Evolutionary conservation across 2,329 filamentous ascomycete species (phyloP).

Genomic region (Cadophora luteo-olivacea): DNA sequence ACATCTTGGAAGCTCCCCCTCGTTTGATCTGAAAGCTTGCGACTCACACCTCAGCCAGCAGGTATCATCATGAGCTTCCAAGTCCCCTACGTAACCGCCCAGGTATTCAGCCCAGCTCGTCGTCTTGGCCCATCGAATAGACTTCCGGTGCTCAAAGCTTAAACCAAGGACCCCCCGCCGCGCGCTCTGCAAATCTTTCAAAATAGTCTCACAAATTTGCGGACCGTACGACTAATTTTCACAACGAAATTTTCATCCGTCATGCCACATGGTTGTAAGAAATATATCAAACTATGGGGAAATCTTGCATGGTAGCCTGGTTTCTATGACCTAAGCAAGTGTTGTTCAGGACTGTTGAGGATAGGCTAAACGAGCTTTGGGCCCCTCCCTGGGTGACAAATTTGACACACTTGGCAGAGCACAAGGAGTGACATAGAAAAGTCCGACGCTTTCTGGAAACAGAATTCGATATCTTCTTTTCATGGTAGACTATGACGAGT

Average conservation of each 20-base stretch:
- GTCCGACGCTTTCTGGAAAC: background rate
- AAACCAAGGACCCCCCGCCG: background rate
- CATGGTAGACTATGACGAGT: background rate
- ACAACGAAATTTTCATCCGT: background rate
- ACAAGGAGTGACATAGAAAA: background rate
- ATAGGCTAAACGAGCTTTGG: background rate
- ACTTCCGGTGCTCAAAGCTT: constrained; percentile 13
- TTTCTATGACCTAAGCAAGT: constrained; percentile 10
- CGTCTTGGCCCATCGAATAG: constrained; percentile 14
- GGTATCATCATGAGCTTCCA: background rate
- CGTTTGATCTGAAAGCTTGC: constrained; percentile 3
- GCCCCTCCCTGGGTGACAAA: constrained; percentile 3
- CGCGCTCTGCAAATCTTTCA: constrained; percentile 4
- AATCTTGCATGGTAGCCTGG: constrained; percentile 4
- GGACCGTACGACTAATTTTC: background rate
- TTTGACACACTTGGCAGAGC: constrained; percentile 1
- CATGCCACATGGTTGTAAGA: constrained; percentile 6
- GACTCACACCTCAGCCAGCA: background rate
- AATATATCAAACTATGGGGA: constrained; percentile 4
- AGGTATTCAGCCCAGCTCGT: background rate
- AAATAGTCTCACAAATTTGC: constrained; percentile 3
- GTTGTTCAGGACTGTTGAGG: background rate
- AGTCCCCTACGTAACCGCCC: background rate
- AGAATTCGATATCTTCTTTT: background rate
- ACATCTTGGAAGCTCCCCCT: background rate